phyloP scores from a whole-genome alignment of 805 yeast genomes.

The Candida taoyuanica region DNA sequence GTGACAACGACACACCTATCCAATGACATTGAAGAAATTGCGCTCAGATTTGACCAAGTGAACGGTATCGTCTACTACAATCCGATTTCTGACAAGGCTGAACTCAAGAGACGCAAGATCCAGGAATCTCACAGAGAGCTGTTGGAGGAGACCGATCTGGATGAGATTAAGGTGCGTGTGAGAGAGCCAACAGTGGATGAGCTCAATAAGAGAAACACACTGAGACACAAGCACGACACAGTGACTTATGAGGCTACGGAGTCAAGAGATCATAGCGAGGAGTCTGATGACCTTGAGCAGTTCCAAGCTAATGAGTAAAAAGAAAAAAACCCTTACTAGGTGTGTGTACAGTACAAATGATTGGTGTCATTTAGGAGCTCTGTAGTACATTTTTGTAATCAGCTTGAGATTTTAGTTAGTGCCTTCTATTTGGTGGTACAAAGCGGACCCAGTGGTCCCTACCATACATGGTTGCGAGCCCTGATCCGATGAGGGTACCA shows the following conservation, averaged over 20 bases:
- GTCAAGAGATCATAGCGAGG: constrained; percentile 30
- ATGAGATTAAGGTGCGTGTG: constrained; percentile 54
- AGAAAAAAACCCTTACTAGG: background rate
- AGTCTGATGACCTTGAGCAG: constrained; percentile 22
- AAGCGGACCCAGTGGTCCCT: too few species aligned
- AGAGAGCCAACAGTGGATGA: constrained; percentile 75
- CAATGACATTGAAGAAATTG: constrained; percentile 47
- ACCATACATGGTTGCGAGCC: constrained; percentile 3
- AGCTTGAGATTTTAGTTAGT: too few species aligned
- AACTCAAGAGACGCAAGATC: constrained; percentile 80
- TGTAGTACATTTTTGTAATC: too few species aligned
- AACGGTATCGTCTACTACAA: constrained; percentile 64
- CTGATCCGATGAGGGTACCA: constrained; percentile 7
- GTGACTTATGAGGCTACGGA: constrained; percentile 64
- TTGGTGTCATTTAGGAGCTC: too few species aligned
- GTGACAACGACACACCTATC: constrained; percentile 40
- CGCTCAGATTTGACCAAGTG: constrained; percentile 52
- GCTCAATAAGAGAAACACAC: constrained; percentile 58
- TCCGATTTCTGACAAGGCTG: constrained; percentile 73
- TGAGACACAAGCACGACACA: constrained; percentile 70
- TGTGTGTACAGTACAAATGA: too few species aligned
- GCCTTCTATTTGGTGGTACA: too few species aligned
- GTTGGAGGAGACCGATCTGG: constrained; percentile 53
- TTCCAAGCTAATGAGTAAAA: background rate
- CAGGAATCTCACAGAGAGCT: constrained; percentile 45